Percentiles rank a stretch among this genome's conserved stretches.
Conservation (phyloP, 2,329 filamentous ascomycete species). For the Penicillium sp. region DNA sequence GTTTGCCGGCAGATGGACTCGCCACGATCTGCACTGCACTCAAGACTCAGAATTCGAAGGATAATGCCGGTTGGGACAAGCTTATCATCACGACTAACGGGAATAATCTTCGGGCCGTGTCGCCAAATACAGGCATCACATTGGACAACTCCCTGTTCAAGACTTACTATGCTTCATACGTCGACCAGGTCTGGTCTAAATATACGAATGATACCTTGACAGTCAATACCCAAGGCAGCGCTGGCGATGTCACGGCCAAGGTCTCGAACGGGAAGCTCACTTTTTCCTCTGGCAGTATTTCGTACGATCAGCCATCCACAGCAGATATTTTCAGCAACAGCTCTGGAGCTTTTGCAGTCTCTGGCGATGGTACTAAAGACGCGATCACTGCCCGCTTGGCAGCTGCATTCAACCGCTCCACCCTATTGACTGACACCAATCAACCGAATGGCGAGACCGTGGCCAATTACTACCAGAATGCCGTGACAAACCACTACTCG, state of each 20-base stretch:
- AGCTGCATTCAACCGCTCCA: slow-evolving; percentile 77
- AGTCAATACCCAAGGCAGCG: slow-evolving; percentile 69
- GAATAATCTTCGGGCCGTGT: slow-evolving; percentile 48
- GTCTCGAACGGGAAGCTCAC: slow-evolving; percentile 52
- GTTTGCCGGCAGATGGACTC: slow-evolving; percentile 65
- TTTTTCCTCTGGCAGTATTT: slow-evolving; percentile 52
- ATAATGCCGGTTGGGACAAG: slow-evolving; percentile 67
- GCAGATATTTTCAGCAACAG: slow-evolving; percentile 71
- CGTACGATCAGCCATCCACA: slow-evolving; percentile 64
- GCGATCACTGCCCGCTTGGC: slow-evolving; percentile 75
- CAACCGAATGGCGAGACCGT: slow-evolving; percentile 61
- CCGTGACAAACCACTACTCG: slow-evolving; percentile 70
- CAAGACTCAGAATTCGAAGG: slow-evolving; percentile 59
- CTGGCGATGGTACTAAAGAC: slow-evolving; percentile 56
- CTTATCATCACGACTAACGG: slow-evolving; percentile 59
- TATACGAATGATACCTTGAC: slow-evolving; percentile 55
- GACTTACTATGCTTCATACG: slow-evolving; percentile 60
- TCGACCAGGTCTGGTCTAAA: slow-evolving; percentile 58
- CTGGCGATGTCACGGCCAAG: slow-evolving; percentile 60
- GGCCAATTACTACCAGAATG: slow-evolving; percentile 59
- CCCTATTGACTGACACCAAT: slow-evolving; percentile 60
- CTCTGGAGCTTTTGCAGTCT: slow-evolving; percentile 63
- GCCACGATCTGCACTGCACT: slow-evolving; percentile 61
- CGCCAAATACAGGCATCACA: slow-evolving; percentile 51
- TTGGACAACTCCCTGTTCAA: slow-evolving; percentile 55